phyloP scores from a whole-genome alignment of 164 flowering plant genomes.

The Vitis rotundifolia region DNA sequence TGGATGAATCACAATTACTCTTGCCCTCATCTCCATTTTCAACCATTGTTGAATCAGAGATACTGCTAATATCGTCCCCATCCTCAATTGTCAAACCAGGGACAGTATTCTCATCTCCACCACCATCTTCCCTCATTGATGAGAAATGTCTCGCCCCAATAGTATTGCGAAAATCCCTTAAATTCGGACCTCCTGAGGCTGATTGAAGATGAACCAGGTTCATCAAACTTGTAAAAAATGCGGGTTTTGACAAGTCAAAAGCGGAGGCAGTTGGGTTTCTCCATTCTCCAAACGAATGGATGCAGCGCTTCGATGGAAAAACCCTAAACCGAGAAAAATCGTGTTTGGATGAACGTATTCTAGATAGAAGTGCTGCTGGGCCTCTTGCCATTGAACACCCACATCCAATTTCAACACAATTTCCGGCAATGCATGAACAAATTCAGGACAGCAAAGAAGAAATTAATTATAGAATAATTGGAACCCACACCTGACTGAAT shows the following conservation, averaged over 20 bases:
- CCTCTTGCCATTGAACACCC: constrained; percentile 51
- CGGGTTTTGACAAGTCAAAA: constrained; percentile 16
- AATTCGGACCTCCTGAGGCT: constrained; percentile 2
- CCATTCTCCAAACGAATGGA: constrained; percentile 16
- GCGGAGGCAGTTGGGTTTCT: not conserved
- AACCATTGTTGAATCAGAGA: constrained; percentile 1
- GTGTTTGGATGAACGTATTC: constrained; percentile 30
- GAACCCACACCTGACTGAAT: not conserved
- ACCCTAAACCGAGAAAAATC: constrained; percentile 19
- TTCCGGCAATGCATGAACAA: not conserved
- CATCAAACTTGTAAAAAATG: constrained; percentile 16
- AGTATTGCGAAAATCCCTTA: not conserved
- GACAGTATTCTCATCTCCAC: not conserved
- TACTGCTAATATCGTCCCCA: constrained; percentile 2
- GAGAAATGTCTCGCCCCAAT: constrained; percentile 25
- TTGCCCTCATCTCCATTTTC: constrained; percentile 2
- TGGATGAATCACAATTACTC: not conserved
- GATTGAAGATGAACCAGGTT: not conserved
- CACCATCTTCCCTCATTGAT: constrained; percentile 5
- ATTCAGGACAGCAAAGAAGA: not conserved
- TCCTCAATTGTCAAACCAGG: constrained; percentile 5
- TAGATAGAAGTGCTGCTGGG: constrained; percentile 32
- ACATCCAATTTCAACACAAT: not conserved
- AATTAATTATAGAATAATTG: not conserved
- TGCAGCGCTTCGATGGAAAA: constrained; percentile 14